Base-by-base conservation (phyloP, 1,284 basidiomycete species). In the Amylostereum chailletii region DNA sequence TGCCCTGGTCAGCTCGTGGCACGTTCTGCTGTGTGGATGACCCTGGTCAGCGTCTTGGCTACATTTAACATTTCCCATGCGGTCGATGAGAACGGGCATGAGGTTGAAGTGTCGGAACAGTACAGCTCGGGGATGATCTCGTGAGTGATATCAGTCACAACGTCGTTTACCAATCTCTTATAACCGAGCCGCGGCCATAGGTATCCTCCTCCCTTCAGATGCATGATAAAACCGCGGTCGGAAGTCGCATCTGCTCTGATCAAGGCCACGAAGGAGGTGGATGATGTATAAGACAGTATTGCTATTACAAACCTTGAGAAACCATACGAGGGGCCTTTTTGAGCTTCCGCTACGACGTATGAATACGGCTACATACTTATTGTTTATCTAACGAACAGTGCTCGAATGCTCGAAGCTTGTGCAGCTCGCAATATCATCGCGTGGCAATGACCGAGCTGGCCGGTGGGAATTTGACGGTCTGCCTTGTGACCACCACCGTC, bases 1-100 rank as follows among this genome's bases (percentile, higher is more conserved):
- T 54, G 51, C 29, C 50, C 55, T 36, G 58, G 57, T 4, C 34
- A 48, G 39, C 44, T 47, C 27, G 49, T 62, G 9, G 57, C 59
- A 4, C 52, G 58, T n/a, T 44, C 52, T 11, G 47, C 55, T 4
- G 9, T 62, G 2, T 62, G 53, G 34, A 50, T 59, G 11, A 41
- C 51, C n/a, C 42, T 57, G 26, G 56, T 57, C 1, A 51, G 42
- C 11, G 49, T 54, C 5, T 53, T 62, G 3, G 47, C 57, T 2
- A 51, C 51, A 2, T 59, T 57, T 42, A 46, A 59, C 34, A 53
- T 62, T 38, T 36, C 42, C 9, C 51, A 51, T 9, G 49, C 50
- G 5, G 36, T 40, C n/a, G 51, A 56, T 33, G 49, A 40, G 42
- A 48, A 45, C 10, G 57, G 57, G 4, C 48, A 53, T 10, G 29